Conservation (phyloP, 192 early-diverging fungal species). For the Coemansia sp. region DNA sequence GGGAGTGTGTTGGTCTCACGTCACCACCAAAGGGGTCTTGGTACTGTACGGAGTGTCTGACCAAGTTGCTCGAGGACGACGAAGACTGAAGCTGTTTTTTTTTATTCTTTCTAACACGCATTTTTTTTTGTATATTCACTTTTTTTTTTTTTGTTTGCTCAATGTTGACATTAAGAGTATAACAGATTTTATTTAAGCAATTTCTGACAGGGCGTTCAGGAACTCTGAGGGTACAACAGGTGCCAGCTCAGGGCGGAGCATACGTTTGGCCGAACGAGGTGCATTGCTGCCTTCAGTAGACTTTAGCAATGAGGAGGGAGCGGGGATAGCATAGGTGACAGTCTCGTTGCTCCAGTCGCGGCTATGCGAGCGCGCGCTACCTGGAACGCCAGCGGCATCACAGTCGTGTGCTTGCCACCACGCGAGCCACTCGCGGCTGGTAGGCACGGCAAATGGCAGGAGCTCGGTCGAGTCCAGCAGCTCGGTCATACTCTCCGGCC, state of each 20-base stretch:
- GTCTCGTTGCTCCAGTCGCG: slow-evolving; percentile 58
- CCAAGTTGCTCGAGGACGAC: slow-evolving; percentile 45
- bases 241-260: slow-evolving; percentile 32
- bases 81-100: slow-evolving; percentile 16
- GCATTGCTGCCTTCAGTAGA: neutral
- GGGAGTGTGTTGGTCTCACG: slow-evolving; percentile 60
- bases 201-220: slow-evolving; percentile 36
- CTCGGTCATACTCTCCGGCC: slow-evolving; percentile 57
- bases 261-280: neutral
- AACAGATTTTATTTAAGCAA: slow-evolving; percentile 15
- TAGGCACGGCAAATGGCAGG: slow-evolving; percentile 68
- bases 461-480: slow-evolving; percentile 61
- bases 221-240: slow-evolving; percentile 52
- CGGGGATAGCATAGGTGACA: slow-evolving; percentile 13
- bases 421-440: slow-evolving; percentile 55
- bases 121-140: slow-evolving; percentile 5
- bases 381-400: neutral
- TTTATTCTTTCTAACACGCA: neutral
- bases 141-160: slow-evolving; percentile 9
- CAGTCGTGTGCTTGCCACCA: slow-evolving; percentile 45
- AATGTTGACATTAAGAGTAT: neutral
- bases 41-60: slow-evolving; percentile 60
- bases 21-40: slow-evolving; percentile 61
- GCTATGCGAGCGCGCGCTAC: slow-evolving; percentile 22
- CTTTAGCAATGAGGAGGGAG: slow-evolving; percentile 2